phyloP scores from a whole-genome alignment of 2,329 filamentous ascomycete genomes.

The Alternaria infectoria region DNA sequence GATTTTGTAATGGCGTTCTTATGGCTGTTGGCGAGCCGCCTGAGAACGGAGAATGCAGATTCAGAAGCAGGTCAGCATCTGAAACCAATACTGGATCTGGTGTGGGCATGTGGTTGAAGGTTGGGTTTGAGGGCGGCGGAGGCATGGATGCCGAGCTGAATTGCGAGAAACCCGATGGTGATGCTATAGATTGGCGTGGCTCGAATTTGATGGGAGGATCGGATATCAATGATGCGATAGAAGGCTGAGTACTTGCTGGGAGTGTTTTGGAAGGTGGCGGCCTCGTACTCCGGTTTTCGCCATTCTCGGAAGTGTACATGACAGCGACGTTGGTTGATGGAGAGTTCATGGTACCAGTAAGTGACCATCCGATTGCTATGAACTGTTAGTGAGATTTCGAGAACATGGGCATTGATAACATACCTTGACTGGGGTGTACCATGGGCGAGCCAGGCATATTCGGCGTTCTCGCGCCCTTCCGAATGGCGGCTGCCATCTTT shows the following conservation, averaged over 20 bases:
- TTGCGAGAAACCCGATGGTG: constrained; percentile 29
- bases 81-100: constrained; percentile 49
- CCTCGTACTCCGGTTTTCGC: constrained; percentile 33
- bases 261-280: constrained; percentile 24
- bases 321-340: constrained; percentile 83
- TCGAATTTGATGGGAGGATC: constrained; percentile 39
- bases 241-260: constrained; percentile 29
- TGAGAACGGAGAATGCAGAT: constrained; percentile 56
- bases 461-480: constrained; percentile 33
- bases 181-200: constrained; percentile 23
- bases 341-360: constrained; percentile 87
- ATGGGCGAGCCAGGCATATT: constrained; percentile 54
- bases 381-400: constrained; percentile 14
- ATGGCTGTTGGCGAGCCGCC: constrained; percentile 28
- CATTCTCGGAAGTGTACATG: constrained; percentile 69
- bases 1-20: constrained; percentile 19
- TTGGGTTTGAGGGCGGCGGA: constrained; percentile 40
- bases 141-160: constrained; percentile 41
- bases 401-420: not conserved
- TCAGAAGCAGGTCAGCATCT: constrained; percentile 57
- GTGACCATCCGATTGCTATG: constrained; percentile 77
- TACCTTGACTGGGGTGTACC: constrained; percentile 60
- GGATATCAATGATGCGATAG: constrained; percentile 41
- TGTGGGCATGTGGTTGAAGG: constrained; percentile 29
- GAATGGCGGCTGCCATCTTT: constrained; percentile 41